Evolutionary conservation across 306 rosid genomes (phyloP).

Genomic region (Cicer arietinum): DNA sequence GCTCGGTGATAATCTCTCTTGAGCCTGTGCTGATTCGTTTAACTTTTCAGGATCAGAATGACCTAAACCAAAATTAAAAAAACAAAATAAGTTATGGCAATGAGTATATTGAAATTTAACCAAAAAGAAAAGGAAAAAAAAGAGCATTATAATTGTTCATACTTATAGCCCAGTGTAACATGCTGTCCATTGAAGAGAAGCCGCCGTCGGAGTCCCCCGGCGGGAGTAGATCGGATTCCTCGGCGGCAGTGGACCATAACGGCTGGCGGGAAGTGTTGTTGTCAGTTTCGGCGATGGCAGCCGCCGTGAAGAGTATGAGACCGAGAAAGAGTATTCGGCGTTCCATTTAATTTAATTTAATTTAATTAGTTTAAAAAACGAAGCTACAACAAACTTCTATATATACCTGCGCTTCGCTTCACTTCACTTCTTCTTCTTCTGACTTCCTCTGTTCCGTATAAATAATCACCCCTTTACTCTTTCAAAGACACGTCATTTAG

Average conservation of each 20-base stretch:
- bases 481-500: slow-evolving; percentile 2
- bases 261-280: slow-evolving; percentile 40
- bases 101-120: not conserved
- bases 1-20: slow-evolving; percentile 50
- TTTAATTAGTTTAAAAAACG: not conserved
- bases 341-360: slow-evolving; percentile 35
- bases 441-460: too few relatives aligned
- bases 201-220: slow-evolving; percentile 70
- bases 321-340: slow-evolving; percentile 29
- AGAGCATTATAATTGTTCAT: not conserved
- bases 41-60: slow-evolving; percentile 81
- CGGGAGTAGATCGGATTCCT: slow-evolving; percentile 54
- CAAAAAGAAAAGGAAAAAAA: not conserved
- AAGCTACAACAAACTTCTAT: not conserved
- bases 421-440: not conserved
- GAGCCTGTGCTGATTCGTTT: slow-evolving; percentile 67
- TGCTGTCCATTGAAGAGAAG: slow-evolving; percentile 83
- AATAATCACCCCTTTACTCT: not conserved
- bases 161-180: slow-evolving; percentile 97
- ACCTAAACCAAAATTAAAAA: slow-evolving; percentile 46
- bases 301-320: slow-evolving; percentile 36
- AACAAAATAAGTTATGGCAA: not conserved
- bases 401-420: not conserved
- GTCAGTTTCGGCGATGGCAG: slow-evolving; percentile 25
- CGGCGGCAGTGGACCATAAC: slow-evolving; percentile 58